These are phyloP conservation scores for Puccinia horiana DNA, from an alignment of 1,284 basidiomycete species.

Conservation along the genomic window DNA sequence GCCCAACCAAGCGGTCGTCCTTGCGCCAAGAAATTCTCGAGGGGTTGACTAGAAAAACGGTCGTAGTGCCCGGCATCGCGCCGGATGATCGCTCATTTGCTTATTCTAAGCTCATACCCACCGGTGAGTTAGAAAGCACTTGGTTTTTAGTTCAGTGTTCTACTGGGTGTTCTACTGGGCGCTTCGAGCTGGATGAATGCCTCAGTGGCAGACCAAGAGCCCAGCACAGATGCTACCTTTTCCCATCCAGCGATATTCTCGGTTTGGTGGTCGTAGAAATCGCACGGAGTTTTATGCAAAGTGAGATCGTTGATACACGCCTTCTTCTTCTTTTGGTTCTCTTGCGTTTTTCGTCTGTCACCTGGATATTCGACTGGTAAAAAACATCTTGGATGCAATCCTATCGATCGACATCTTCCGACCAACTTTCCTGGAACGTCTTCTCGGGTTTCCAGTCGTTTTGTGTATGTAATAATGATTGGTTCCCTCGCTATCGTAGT, in stretches of 20 bases:
- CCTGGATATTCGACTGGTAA: neutral
- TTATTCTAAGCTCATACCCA: constrained; percentile 37
- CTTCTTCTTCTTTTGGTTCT: neutral
- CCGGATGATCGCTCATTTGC: constrained; percentile 22
- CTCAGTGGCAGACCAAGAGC: too few relatives aligned
- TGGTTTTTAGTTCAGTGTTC: neutral
- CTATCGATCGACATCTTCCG: neutral
- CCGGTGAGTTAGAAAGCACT: constrained; percentile 31
- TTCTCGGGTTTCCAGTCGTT: constrained; percentile 1
- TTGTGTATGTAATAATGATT: neutral
- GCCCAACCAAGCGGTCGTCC: neutral
- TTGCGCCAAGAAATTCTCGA: constrained; percentile 23
- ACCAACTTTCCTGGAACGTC: neutral
- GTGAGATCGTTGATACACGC: neutral
- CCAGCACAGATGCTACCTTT: too few relatives aligned
- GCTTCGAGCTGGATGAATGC: too few relatives aligned
- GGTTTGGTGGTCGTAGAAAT: too few relatives aligned
- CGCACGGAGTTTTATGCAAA: too few relatives aligned
- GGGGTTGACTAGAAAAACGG: constrained; percentile 10
- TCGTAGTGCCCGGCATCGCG: constrained; percentile 9
- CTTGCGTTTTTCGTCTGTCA: neutral
- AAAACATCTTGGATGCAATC: neutral
- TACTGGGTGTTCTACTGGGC: too few relatives aligned
- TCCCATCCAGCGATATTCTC: too few relatives aligned
- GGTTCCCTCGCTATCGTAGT: neutral